Base-by-base conservation (phyloP, 2,329 filamentous ascomycete genomes). In the Pseudocercospora musae region DNA sequence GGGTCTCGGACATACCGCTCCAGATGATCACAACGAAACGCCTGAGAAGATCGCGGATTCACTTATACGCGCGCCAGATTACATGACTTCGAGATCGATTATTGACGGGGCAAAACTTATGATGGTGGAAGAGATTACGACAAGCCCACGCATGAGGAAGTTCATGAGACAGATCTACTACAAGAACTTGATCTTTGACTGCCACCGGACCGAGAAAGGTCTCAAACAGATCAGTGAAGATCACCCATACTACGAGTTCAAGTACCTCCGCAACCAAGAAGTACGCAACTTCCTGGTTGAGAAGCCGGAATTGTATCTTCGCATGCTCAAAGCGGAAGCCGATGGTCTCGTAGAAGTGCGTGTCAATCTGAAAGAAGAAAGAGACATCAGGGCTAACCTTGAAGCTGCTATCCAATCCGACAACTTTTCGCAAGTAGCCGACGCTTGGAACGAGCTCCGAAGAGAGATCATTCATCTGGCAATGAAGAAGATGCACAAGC, bases 301-400 rank as follows among this genome's bases (percentile, higher is more conserved):
- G 57, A 88, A 90, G 58, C 95, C 95, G 1, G 93, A 97, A 67
- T 82, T 96, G 25, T 99, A 95, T 75, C 80, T 99, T 60, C 94
- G 96, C 78, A 99, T 99, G 95, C 87, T 98, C 76, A 96, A 92
- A 75, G 95, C 95, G 1, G 95, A 99, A 76, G 90, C 95, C 71
- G 95, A 99, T 75, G 93, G 94, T 2, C 81, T 99, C 1, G 85
- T 99, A 13, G 91, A 96, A 62, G 91, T 99, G 59, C 88, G 86
- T 69, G 85, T 98, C 18, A 85, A 85, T 13, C 84, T 98, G 75
- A 87, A 91, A 70, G 87, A 89, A 59, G 88, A 90, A 69, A 85
- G 88, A 6, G 85, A 89, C 33, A 93, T 96, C 80, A 87, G 87
- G 62, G 85, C 87, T 56, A 87, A 89, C 58, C 84, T 99, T 4